Evolutionary conservation across 495 filamentous ascomycete genomes (phyloP).

Genomic region (Staphylotrichum longicolle): DNA sequence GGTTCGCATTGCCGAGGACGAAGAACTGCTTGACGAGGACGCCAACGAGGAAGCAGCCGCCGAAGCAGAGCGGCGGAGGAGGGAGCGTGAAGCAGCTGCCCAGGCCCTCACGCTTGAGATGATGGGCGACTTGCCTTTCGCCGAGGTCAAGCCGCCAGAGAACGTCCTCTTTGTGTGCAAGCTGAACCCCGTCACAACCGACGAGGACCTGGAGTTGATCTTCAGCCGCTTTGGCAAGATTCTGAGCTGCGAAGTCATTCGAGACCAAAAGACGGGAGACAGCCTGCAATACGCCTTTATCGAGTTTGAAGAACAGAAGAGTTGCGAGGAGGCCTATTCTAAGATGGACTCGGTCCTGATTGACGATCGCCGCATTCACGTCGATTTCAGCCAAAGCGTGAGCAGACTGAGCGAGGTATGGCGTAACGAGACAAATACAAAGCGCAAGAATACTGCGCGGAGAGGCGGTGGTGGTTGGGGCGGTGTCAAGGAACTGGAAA

Average conservation of each 20-base stretch:
- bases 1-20: conserved; percentile 86
- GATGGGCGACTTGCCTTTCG: conserved; percentile 96
- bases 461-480: conserved; percentile 83
- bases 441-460: conserved; percentile 58
- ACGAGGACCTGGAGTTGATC: conserved; percentile 91
- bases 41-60: conserved; percentile 74
- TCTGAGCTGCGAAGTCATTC: conserved; percentile 91
- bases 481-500: conserved; percentile 80
- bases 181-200: conserved; percentile 90
- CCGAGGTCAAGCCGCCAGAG: conserved; percentile 96
- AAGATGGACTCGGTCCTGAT: conserved; percentile 98
- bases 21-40: conserved; percentile 62
- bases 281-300: conserved; percentile 97
- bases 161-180: conserved; percentile 99
- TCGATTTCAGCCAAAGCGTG: conserved; percentile 97
- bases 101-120: conserved; percentile 95
- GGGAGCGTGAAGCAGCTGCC: conserved; percentile 88
- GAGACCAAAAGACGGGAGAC: conserved; percentile 90
- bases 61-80: conserved; percentile 71
- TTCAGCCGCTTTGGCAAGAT: conserved; percentile 97
- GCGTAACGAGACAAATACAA: conserved; percentile 82
- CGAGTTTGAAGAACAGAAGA: conserved; percentile 87
- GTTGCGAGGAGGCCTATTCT: conserved; percentile 94
- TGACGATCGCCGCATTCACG: conserved; percentile 96
- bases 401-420: conserved; percentile 87